Evolutionary conservation across 2,329 filamentous ascomycete species (phyloP).

Genomic region (Pseudocercospora vitis): DNA sequence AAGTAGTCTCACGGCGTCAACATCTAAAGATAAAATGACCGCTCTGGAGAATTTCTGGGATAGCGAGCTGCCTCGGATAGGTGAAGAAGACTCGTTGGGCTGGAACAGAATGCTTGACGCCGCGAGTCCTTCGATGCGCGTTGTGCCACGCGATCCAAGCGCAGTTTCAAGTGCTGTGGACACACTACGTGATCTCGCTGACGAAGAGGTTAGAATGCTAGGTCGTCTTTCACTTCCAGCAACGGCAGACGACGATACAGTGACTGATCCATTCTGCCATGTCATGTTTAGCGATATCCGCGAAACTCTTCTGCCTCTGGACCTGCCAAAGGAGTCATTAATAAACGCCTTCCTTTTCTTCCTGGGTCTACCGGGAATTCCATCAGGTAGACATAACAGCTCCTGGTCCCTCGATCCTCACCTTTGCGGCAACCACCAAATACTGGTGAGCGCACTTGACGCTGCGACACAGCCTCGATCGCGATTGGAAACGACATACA

Average conservation of each 20-base stretch:
- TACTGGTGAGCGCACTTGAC: no score
- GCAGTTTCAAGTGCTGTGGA: no score
- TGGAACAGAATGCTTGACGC: constrained; percentile 58
- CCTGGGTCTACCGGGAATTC: constrained; percentile 52
- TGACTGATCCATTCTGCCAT: constrained; percentile 71
- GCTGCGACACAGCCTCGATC: not conserved
- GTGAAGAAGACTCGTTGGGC: constrained; percentile 68
- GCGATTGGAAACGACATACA: not conserved
- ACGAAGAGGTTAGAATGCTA: constrained; percentile 52
- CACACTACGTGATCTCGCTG: constrained; percentile 30
- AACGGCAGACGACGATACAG: constrained; percentile 70
- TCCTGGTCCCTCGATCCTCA: constrained; percentile 16
- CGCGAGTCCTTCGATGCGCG: no score
- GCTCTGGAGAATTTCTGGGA: constrained; percentile 80
- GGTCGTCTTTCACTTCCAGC: constrained; percentile 38
- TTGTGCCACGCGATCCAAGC: not conserved
- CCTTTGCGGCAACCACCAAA: not conserved
- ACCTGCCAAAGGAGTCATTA: constrained; percentile 40
- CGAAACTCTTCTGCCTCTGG: constrained; percentile 54
- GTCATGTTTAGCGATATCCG: constrained; percentile 77
- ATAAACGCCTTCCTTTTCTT: constrained; percentile 64
- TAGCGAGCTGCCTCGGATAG: constrained; percentile 74
- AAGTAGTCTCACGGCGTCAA: not conserved
- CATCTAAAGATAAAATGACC: constrained; percentile 23
- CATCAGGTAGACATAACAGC: constrained; percentile 31